Evolutionary conservation across 1,284 basidiomycete genomes (phyloP).

Genomic region (Melampsora larici-populina): DNA sequence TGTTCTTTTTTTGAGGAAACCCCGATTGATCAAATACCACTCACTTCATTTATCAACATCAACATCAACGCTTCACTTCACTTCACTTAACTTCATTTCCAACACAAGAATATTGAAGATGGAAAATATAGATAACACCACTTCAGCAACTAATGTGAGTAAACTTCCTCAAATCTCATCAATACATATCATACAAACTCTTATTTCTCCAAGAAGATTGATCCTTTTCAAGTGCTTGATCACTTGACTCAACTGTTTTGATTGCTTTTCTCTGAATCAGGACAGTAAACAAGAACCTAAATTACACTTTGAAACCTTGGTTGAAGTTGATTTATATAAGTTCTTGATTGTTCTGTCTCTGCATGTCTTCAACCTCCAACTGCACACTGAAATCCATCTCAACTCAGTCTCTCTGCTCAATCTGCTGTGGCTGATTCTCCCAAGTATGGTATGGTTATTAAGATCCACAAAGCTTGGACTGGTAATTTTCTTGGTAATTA

Average conservation of each 20-base stretch:
- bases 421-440: constrained; percentile 8
- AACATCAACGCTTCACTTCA: too few relatives aligned
- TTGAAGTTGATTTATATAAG: background rate
- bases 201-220: too few relatives aligned
- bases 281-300: background rate
- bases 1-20: too few relatives aligned
- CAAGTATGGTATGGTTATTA: constrained; percentile 9
- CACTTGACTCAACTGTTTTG: too few relatives aligned
- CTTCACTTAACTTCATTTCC: too few relatives aligned
- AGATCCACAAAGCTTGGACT: constrained; percentile 31
- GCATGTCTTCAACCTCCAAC: background rate
- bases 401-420: constrained; percentile 6
- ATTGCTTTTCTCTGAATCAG: background rate
- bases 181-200: background rate
- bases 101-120: background rate
- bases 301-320: background rate
- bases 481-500: constrained; percentile 30
- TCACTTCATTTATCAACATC: too few relatives aligned
- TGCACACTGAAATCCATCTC: constrained; percentile 3
- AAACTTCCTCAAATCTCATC: background rate
- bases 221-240: too few relatives aligned
- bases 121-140: background rate
- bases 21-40: too few relatives aligned
- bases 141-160: background rate
- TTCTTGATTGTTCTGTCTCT: background rate